Evolutionary conservation across 2,329 filamentous ascomycete species (phyloP).

Genomic region (Eurotiales sp.): DNA sequence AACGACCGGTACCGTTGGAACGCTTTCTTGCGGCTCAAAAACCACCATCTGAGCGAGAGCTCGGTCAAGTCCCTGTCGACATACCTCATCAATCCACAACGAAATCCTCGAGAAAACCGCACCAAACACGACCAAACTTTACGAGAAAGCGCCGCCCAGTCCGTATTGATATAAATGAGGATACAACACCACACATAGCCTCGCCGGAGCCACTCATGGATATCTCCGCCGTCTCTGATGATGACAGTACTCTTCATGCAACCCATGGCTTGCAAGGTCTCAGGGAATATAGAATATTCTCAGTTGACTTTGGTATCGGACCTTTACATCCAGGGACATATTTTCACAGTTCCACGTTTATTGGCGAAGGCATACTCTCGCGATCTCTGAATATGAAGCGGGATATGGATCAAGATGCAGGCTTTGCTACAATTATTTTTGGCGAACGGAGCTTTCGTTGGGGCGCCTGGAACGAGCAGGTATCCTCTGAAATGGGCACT

Average conservation of each 20-base stretch:
- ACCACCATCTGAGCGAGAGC: conserved; percentile 1
- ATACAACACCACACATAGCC: conserved; percentile 9
- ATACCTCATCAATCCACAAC: background rate
- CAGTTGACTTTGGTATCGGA: conserved; percentile 51
- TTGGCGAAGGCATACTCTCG: conserved; percentile 55
- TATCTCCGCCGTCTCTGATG: conserved; percentile 7
- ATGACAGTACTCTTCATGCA: background rate
- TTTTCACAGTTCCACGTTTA: conserved; percentile 55
- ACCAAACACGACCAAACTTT: conserved; percentile 1
- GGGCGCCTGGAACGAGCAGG: conserved; percentile 54
- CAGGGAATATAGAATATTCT: conserved; percentile 48
- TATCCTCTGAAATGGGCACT: conserved; percentile 44
- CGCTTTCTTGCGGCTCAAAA: conserved; percentile 30
- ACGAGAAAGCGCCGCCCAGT: conserved; percentile 24
- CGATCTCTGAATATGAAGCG: conserved; percentile 42
- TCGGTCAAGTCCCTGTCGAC: background rate
- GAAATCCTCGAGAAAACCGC: background rate
- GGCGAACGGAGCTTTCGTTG: conserved; percentile 40
- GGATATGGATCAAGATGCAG: conserved; percentile 42
- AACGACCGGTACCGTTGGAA: conserved; percentile 30
- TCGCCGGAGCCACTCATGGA: background rate
- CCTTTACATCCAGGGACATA: conserved; percentile 51
- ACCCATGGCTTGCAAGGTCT: conserved; percentile 38
- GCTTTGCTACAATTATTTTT: conserved; percentile 37
- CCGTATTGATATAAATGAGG: conserved; percentile 6